Conservation (phyloP, 2,329 filamentous ascomycete species). For the Fusarium lateritium region DNA sequence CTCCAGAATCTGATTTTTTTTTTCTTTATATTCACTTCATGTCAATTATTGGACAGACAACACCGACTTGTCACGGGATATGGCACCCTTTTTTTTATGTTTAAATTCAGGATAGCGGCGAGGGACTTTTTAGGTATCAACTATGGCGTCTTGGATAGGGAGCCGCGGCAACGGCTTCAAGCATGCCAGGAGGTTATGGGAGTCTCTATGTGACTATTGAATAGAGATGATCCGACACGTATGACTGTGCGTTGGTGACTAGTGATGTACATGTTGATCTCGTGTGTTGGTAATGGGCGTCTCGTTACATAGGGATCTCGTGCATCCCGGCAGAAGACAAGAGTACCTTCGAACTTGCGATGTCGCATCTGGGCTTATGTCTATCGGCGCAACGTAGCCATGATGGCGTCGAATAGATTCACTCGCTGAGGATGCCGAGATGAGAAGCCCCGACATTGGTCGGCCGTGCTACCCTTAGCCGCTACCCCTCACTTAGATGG, state of each 20-base stretch:
- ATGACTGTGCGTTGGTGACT: conserved; percentile 4
- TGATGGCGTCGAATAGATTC: too few species aligned
- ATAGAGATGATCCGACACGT: conserved; percentile 48
- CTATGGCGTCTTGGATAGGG: conserved; percentile 51
- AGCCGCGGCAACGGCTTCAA: conserved; percentile 49
- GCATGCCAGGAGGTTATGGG: conserved; percentile 48
- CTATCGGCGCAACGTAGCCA: too few species aligned
- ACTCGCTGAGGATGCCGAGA: not conserved
- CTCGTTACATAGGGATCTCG: not conserved
- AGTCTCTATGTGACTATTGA: conserved; percentile 47
- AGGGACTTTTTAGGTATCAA: conserved; percentile 46
- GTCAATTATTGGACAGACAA: conserved; percentile 48
- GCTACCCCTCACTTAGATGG: conserved; percentile 16
- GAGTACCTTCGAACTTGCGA: too few species aligned
- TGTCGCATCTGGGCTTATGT: too few species aligned
- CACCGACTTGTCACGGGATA: conserved; percentile 42
- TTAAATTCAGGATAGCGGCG: conserved; percentile 41
- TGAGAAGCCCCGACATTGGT: not conserved
- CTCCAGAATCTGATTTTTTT: conserved; percentile 33
- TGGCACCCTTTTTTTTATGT: conserved; percentile 45
- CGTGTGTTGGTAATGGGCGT: not conserved
- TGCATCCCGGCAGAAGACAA: not conserved
- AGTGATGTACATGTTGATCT: conserved; percentile 10
- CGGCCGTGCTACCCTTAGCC: not conserved
- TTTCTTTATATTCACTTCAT: conserved; percentile 42